Conservation (phyloP, 331 rosid species). For the Pyrus hybrid region DNA sequence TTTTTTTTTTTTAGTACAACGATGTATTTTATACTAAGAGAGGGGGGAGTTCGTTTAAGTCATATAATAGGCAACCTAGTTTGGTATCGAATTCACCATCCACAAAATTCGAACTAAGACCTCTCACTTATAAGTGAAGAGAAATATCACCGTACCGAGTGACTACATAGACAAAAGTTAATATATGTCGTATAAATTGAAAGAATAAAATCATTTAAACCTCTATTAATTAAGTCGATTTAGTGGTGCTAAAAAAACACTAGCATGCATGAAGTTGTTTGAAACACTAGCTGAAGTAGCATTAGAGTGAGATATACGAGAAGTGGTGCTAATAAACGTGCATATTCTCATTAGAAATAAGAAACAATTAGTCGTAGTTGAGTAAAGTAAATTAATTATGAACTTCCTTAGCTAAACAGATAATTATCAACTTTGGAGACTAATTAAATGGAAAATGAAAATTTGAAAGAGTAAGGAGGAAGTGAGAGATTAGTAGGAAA, state of each 20-base stretch:
- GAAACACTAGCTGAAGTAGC: not conserved
- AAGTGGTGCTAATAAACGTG: not conserved
- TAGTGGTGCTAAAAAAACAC: not conserved
- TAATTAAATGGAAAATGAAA: not conserved
- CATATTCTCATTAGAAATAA: not conserved
- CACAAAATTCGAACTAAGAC: too few relatives aligned
- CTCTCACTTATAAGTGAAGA: too few relatives aligned
- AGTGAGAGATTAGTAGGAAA: not conserved
- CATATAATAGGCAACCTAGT: too few relatives aligned
- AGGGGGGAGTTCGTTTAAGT: too few relatives aligned
- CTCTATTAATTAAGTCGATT: not conserved
- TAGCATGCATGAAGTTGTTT: too few relatives aligned
- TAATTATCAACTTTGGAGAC: not conserved
- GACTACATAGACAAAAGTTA: too few relatives aligned
- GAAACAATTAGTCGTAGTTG: not conserved
- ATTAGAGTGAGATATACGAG: not conserved
- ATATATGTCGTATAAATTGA: too few relatives aligned
- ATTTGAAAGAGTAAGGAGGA: not conserved
- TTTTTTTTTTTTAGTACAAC: too few relatives aligned
- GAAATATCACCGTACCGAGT: accelerated
- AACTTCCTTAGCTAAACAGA: not conserved
- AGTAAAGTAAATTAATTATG: not conserved
- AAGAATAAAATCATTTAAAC: not conserved
- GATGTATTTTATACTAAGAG: too few relatives aligned
- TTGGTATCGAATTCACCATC: too few relatives aligned